Percentiles rank a stretch among this genome's conserved stretches.
These are phyloP conservation scores for Rhexocercosporidium sp. DNA, from an alignment of 2,329 filamentous ascomycete genomes.

Conservation along the genomic window DNA sequence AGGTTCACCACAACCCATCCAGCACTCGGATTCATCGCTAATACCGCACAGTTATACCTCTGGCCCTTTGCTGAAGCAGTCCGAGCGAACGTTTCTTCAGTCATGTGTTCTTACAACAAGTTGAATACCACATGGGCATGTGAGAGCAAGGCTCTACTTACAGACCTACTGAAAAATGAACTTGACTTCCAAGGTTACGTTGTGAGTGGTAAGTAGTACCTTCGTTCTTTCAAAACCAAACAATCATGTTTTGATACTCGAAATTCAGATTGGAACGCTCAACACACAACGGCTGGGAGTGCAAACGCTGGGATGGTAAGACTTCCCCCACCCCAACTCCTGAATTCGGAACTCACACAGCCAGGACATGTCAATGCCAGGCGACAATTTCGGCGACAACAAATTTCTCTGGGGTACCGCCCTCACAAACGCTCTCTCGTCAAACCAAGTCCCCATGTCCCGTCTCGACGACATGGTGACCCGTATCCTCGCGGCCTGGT, in stretches of 20 bases:
- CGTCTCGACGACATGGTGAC: constrained; percentile 71
- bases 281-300: constrained; percentile 71
- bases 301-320: constrained; percentile 68
- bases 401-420: constrained; percentile 59
- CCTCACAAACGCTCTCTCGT: constrained; percentile 56
- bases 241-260: constrained; percentile 26
- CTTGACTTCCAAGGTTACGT: constrained; percentile 78
- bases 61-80: constrained; percentile 71
- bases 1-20: constrained; percentile 62
- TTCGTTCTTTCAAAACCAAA: constrained; percentile 32
- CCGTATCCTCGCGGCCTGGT: constrained; percentile 68
- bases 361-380: constrained; percentile 80
- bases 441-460: constrained; percentile 59
- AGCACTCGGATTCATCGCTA: background rate
- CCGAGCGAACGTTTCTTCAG: constrained; percentile 64
- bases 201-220: constrained; percentile 49
- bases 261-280: constrained; percentile 73
- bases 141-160: constrained; percentile 64
- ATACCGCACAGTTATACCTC: constrained; percentile 34
- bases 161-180: constrained; percentile 69
- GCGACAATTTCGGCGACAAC: constrained; percentile 60
- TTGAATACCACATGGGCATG: constrained; percentile 73
- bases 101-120: constrained; percentile 79
- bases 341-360: constrained; percentile 8
- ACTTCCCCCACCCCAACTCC: background rate